phyloP scores from a whole-genome alignment of 768 basidiomycete genomes.

The Gautieria morchelliformis region DNA sequence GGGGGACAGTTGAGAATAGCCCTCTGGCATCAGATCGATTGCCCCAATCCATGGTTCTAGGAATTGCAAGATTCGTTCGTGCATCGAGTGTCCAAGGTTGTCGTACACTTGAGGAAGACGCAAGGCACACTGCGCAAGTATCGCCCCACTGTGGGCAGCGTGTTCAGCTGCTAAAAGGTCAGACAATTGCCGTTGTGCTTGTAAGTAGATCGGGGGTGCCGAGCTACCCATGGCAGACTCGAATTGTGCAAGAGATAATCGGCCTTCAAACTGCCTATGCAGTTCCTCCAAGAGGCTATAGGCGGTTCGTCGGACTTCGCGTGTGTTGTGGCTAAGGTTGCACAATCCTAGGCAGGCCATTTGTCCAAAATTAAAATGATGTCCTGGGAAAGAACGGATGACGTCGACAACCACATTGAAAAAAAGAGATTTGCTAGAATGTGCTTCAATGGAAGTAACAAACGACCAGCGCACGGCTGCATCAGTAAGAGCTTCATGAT shows the following conservation, averaged over 20 bases:
- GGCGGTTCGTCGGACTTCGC: slow-evolving; percentile 59
- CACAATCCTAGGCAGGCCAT: slow-evolving; percentile 68
- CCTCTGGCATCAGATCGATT: slow-evolving; percentile 59
- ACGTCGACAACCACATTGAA: slow-evolving; percentile 74
- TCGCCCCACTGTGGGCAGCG: slow-evolving; percentile 53
- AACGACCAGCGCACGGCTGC: slow-evolving; percentile 65
- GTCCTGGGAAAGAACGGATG: slow-evolving; percentile 37
- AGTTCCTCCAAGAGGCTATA: slow-evolving; percentile 69
- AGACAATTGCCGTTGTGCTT: slow-evolving; percentile 70
- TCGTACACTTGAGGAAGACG: slow-evolving; percentile 7
- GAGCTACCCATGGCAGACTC: slow-evolving; percentile 65
- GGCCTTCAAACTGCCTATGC: slow-evolving; percentile 58
- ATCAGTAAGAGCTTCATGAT: slow-evolving; percentile 46
- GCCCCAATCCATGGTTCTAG: slow-evolving; percentile 78
- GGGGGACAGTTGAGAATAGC: slow-evolving; percentile 42
- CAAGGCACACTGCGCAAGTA: slow-evolving; percentile 28
- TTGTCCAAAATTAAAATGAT: slow-evolving; percentile 66
- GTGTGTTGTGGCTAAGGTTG: slow-evolving; percentile 69
- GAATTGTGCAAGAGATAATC: slow-evolving; percentile 60
- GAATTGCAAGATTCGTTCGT: slow-evolving; percentile 56
- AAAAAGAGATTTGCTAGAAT: slow-evolving; percentile 45
- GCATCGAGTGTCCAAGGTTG: slow-evolving; percentile 24
- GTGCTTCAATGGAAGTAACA: slow-evolving; percentile 42
- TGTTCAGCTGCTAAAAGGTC: slow-evolving; percentile 73
- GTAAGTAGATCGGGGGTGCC: slow-evolving; percentile 67